Evolutionary conservation across 2,329 filamentous ascomycete genomes (phyloP).

Genomic region (Teratosphaeria gauchensis): DNA sequence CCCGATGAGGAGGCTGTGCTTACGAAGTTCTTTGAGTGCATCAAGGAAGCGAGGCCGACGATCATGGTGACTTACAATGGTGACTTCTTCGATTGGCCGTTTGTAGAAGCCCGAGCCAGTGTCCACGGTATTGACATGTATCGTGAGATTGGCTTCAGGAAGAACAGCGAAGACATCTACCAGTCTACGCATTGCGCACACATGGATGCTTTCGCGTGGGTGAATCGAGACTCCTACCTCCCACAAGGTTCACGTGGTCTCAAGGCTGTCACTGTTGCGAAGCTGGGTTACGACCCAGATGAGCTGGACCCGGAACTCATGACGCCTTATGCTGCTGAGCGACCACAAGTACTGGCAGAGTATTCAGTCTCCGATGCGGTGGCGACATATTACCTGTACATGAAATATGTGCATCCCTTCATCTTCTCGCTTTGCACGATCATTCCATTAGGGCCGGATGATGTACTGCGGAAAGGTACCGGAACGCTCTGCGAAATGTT

Average conservation of each 20-base stretch:
- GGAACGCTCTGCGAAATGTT: constrained; percentile 99
- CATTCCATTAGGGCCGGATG: constrained; percentile 83
- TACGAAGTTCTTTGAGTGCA: constrained; percentile 88
- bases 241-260: constrained; percentile 94
- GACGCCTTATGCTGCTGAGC: constrained; percentile 78
- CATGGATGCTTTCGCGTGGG: constrained; percentile 99
- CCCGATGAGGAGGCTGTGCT: constrained; percentile 80
- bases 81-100: constrained; percentile 99
- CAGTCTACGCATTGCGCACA: constrained; percentile 93
- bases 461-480: constrained; percentile 87
- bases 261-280: constrained; percentile 95
- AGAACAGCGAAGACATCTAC: constrained; percentile 91
- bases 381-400: constrained; percentile 97
- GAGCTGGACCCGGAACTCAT: constrained; percentile 96
- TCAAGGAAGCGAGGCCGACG: constrained; percentile 88
- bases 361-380: constrained; percentile 99
- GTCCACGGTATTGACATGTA: constrained; percentile 99
- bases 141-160: constrained; percentile 92
- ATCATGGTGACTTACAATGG: constrained; percentile 99
- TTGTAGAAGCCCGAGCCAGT: constrained; percentile 86
- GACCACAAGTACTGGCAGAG: constrained; percentile 87
- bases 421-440: constrained; percentile 98
- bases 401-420: constrained; percentile 99
- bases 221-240: constrained; percentile 95
- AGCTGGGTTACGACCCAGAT: constrained; percentile 95